Conservation (phyloP, 371 early-diverging fungal species). For the Lichtheimia corymbifera region DNA sequence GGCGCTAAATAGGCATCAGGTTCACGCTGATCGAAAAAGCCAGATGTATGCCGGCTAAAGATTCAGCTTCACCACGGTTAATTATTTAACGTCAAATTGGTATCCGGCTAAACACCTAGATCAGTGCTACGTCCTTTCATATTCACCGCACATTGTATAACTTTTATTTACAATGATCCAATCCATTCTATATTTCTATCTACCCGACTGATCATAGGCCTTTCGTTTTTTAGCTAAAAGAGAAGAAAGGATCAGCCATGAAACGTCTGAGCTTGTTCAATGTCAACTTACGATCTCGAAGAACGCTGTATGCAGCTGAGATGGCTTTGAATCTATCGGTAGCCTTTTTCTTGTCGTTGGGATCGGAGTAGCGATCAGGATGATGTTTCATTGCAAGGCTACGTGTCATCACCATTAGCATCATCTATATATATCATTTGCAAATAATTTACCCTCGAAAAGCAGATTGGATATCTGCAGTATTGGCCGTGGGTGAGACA, state of each 20-base stretch:
- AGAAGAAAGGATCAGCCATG: not conserved
- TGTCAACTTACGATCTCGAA: constrained; percentile 52
- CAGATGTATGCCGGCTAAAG: too few relatives aligned
- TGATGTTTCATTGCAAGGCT: constrained; percentile 55
- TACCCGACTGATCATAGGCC: constrained; percentile 15
- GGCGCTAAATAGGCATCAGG: too few relatives aligned
- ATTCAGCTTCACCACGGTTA: too few relatives aligned
- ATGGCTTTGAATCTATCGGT: constrained; percentile 59
- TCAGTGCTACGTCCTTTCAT: too few relatives aligned
- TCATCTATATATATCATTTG: not conserved
- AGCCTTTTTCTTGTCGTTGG: constrained; percentile 52
- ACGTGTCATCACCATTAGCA: not conserved
- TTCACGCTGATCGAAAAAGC: too few relatives aligned
- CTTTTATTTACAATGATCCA: too few relatives aligned
- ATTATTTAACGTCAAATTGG: too few relatives aligned
- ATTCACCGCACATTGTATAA: too few relatives aligned
- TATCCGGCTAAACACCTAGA: too few relatives aligned
- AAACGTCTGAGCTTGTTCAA: not conserved
- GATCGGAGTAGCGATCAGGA: constrained; percentile 58
- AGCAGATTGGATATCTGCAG: constrained; percentile 61
- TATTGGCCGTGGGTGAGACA: constrained; percentile 40
- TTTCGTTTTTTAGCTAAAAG: constrained; percentile 21
- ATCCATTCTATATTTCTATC: not conserved
- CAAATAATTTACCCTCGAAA: constrained; percentile 49
- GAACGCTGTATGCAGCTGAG: constrained; percentile 59